Percentiles rank a stretch among this genome's conserved stretches.
These are phyloP conservation scores for Pachysolen tannophilus DNA, from an alignment of 805 yeast species.

Conservation along the genomic window DNA sequence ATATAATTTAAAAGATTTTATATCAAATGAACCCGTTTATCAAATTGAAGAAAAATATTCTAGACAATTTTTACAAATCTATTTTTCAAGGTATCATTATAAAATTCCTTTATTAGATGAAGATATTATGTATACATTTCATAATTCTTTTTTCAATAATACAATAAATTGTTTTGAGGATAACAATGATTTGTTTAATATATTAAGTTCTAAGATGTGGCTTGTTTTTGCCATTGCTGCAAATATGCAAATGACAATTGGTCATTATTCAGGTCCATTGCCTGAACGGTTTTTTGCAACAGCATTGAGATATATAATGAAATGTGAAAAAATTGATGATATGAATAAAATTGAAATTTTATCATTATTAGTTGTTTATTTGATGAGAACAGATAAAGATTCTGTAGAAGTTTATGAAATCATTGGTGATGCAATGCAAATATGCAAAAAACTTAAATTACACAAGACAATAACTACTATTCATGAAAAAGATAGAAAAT, in stretches of 20 bases:
- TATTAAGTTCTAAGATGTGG: conserved; percentile 49
- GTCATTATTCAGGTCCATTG: conserved; percentile 45
- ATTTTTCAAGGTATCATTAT: conserved; percentile 46
- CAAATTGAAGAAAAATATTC: conserved; percentile 43
- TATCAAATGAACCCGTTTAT: conserved; percentile 40
- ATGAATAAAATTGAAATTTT: conserved; percentile 45
- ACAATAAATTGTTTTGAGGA: conserved; percentile 24
- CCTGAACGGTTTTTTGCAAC: conserved; percentile 52
- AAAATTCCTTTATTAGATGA: conserved; percentile 51
- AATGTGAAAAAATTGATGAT: conserved; percentile 31
- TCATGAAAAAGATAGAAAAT: conserved; percentile 14
- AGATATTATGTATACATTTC: conserved; percentile 40
- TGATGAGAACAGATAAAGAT: conserved; percentile 56
- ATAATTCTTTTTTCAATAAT: conserved; percentile 36
- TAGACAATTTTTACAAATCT: conserved; percentile 44
- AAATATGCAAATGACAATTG: conserved; percentile 45
- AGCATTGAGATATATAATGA: conserved; percentile 47
- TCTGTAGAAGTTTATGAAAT: conserved; percentile 45
- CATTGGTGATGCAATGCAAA: conserved; percentile 42
- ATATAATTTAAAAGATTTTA: conserved; percentile 38
- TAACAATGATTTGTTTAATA: conserved; percentile 38
- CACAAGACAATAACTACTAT: conserved; percentile 30
- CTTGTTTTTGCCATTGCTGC: conserved; percentile 44
- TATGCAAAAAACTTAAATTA: conserved; percentile 29
- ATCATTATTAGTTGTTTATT: conserved; percentile 42